Evolutionary conservation across 2,329 filamentous ascomycete genomes (phyloP).

Genomic region (Emergomyces pasteurianus): DNA sequence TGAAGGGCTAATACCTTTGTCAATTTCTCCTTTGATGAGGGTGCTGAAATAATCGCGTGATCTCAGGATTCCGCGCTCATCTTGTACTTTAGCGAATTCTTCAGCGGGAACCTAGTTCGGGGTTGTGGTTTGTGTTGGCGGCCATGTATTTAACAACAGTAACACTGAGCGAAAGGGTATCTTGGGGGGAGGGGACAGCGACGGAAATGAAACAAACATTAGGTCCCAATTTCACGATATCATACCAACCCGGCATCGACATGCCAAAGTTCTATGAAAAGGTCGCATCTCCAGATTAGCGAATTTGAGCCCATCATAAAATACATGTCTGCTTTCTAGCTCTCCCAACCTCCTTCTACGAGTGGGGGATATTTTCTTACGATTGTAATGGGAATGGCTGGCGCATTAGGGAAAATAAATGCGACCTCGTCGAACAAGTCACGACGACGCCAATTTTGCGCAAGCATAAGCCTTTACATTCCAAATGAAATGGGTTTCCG

Average conservation of each 20-base stretch:
- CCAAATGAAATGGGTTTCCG: not conserved
- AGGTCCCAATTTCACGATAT: constrained; percentile 34
- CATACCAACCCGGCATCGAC: constrained; percentile 61
- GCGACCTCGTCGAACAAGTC: constrained; percentile 78
- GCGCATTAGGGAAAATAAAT: constrained; percentile 89
- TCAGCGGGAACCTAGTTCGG: constrained; percentile 14
- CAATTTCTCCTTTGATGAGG: constrained; percentile 69
- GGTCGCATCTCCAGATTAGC: constrained; percentile 2
- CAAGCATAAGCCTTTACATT: constrained; percentile 52
- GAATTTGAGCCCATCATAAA: not conserved
- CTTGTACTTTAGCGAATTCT: constrained; percentile 31
- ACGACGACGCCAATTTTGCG: constrained; percentile 74
- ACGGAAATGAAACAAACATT: constrained; percentile 23
- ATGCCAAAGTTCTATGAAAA: constrained; percentile 55
- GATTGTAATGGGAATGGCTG: constrained; percentile 71
- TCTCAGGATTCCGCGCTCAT: constrained; percentile 58
- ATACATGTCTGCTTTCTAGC: not conserved
- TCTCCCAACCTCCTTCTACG: not conserved
- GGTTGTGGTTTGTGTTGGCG: not conserved
- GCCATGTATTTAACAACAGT: not conserved
- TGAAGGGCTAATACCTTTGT: constrained; percentile 65
- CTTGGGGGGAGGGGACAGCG: not conserved
- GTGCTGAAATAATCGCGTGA: constrained; percentile 65
- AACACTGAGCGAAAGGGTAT: not conserved
- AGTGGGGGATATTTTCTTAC: constrained; percentile 35